Base-by-base conservation (phyloP, 2,329 filamentous ascomycete species). In the Uncinocarpus reesii region DNA sequence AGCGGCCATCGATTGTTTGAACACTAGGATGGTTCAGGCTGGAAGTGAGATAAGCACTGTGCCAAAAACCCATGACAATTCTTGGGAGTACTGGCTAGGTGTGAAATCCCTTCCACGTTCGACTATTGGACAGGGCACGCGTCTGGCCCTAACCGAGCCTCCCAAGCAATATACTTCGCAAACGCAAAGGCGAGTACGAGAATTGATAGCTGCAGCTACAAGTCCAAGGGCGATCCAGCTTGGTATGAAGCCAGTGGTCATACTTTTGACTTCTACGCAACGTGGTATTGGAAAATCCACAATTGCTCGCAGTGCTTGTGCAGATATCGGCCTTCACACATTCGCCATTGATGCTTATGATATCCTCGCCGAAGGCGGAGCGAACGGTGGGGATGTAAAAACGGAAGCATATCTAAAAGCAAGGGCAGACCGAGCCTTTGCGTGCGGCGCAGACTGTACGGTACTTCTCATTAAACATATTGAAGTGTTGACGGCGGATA, bases 281-380 rank as follows among this genome's bases (percentile, higher is more conserved):
- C 80, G 92, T 37, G 86, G 86, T 52, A 94, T 96, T 56, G 92
- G 92, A 42, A 98, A 98, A 64, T 75, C 85, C n/a, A 84, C 82
- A 2, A 69, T 88, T 18, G 86, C 86, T 0, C 75, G 73, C 1
- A 78, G 79, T 36, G 88, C 89, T 3, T 94, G 88, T 63, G 77
- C 84, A 2, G 90, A 95, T 58, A 83, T 95, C 53, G 92, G 92
- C 2, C 73, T 96, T 13, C 92, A 98, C 63, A 84, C 81, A 0
- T 96, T 95, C 62, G 69, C 79, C 0, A 85, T 98, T 45, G 88
- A 96, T 63, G 85, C 86, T 0, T 95, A 94, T 59, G 92, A 98
- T 58, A 86, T 98, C 35, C 73, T 95, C 3, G 90, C 87, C n/a
- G 90, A 96, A 63, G 86, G 87, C 11, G 83, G 84, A 37, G 84